These are phyloP conservation scores for Astragalus membranaceus DNA, from an alignment of 306 rosid species.

Conservation along the genomic window DNA sequence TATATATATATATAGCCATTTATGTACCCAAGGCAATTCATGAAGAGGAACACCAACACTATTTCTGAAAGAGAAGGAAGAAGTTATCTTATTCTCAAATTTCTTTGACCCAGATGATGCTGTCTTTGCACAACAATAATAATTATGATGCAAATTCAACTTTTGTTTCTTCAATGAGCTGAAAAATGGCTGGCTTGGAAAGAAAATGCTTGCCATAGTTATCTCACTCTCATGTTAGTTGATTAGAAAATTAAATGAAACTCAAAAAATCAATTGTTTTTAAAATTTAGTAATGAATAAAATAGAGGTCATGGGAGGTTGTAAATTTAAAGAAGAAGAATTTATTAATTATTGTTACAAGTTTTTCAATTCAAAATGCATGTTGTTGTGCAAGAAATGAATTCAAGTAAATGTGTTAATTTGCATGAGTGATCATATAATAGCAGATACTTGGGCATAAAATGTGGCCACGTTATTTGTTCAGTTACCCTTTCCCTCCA, in stretches of 20 bases:
- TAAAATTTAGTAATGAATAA: not conserved
- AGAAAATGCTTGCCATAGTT: not conserved
- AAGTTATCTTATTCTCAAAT: not conserved
- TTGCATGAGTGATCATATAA: not conserved
- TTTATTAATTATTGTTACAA: not conserved
- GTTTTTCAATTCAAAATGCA: not conserved
- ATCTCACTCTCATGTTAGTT: not conserved
- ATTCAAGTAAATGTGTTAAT: not conserved
- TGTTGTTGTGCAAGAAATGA: not conserved
- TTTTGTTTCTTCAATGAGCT: not conserved
- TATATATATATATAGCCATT: not conserved
- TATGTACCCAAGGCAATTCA: slow-evolving; percentile 10
- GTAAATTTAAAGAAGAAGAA: not conserved
- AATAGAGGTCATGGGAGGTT: not conserved
- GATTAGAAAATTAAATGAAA: not conserved
- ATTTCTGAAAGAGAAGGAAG: slow-evolving; percentile 4
- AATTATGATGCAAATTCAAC: not conserved
- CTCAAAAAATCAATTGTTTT: not conserved
- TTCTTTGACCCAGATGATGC: not conserved
- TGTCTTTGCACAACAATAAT: not conserved
- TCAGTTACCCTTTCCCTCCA: not conserved
- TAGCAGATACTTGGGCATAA: not conserved
- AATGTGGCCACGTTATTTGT: not conserved
- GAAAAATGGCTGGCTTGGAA: not conserved
- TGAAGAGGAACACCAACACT: slow-evolving; percentile 5